Evolutionary conservation across 768 basidiomycete species (phyloP).

Genomic region (Phlebiopsis gigantea): DNA sequence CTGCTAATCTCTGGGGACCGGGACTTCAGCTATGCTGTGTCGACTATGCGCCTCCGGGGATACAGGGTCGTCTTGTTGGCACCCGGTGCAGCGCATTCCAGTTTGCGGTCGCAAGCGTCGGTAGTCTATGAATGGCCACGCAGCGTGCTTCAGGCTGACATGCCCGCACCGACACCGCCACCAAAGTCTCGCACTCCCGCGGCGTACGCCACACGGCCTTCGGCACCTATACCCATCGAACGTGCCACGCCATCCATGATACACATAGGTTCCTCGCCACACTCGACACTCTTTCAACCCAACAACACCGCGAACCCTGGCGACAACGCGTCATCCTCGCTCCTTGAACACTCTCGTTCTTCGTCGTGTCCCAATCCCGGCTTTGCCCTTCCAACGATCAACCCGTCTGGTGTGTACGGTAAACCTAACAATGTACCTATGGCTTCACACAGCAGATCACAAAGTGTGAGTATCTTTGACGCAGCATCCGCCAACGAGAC

Average conservation of each 20-base stretch:
- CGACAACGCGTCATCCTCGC: background rate
- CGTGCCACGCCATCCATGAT: background rate
- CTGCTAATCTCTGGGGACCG: slow-evolving; percentile 64
- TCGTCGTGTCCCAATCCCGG: background rate
- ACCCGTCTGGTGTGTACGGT: background rate
- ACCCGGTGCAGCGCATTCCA: slow-evolving; percentile 40
- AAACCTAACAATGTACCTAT: background rate
- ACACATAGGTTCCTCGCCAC: background rate
- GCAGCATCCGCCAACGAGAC: background rate
- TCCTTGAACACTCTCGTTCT: background rate
- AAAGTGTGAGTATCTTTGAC: background rate
- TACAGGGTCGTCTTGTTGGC: slow-evolving; percentile 12
- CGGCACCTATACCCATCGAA: background rate
- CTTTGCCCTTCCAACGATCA: background rate
- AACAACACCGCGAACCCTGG: background rate
- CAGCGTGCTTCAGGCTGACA: slow-evolving; percentile 36
- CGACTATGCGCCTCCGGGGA: slow-evolving; percentile 33
- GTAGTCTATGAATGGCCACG: slow-evolving; percentile 55
- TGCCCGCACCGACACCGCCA: slow-evolving; percentile 23
- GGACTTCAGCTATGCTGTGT: slow-evolving; percentile 61
- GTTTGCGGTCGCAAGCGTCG: slow-evolving; percentile 50
- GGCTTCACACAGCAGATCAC: background rate
- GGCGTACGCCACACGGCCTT: background rate
- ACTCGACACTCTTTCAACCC: background rate
- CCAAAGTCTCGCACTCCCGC: background rate